Percentiles rank a stretch among this genome's conserved stretches.
Conservation (phyloP, 169 alveolate species). For the Plasmodium berghei region DNA sequence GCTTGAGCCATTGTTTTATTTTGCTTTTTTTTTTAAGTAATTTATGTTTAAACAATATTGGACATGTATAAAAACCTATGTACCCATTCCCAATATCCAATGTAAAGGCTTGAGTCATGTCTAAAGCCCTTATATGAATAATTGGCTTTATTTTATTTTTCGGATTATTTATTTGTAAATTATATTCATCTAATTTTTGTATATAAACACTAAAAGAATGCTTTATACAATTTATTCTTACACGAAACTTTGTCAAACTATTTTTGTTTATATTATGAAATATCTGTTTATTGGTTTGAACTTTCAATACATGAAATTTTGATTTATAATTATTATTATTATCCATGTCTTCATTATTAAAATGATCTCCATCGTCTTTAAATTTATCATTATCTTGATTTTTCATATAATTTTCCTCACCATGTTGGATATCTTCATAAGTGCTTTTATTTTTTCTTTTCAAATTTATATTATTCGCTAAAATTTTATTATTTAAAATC, state of each 20-base stretch:
- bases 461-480: conserved; percentile 39
- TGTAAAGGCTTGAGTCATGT: conserved; percentile 76
- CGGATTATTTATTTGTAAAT: conserved; percentile 29
- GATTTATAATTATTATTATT: conserved; percentile 14
- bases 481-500: conserved; percentile 43
- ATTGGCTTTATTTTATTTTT: conserved; percentile 76
- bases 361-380: conserved; percentile 20
- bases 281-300: conserved; percentile 73
- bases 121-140: conserved; percentile 74
- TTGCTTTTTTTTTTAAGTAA: conserved; percentile 57
- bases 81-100: conserved; percentile 73
- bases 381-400: conserved; percentile 15
- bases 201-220: conserved; percentile 75
- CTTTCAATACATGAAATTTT: conserved; percentile 53
- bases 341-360: conserved; percentile 14
- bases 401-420: conserved; percentile 36
- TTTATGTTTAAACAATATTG: conserved; percentile 73
- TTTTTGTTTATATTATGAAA: conserved; percentile 68
- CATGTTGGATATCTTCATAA: conserved; percentile 12
- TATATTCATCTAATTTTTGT: conserved; percentile 74
- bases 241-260: conserved; percentile 72
- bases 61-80: conserved; percentile 76
- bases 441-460: conserved; percentile 18
- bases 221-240: conserved; percentile 68
- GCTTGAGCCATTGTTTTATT: conserved; percentile 64